Base-by-base conservation (phyloP, 768 basidiomycete species). In the Suillus brevipes region DNA sequence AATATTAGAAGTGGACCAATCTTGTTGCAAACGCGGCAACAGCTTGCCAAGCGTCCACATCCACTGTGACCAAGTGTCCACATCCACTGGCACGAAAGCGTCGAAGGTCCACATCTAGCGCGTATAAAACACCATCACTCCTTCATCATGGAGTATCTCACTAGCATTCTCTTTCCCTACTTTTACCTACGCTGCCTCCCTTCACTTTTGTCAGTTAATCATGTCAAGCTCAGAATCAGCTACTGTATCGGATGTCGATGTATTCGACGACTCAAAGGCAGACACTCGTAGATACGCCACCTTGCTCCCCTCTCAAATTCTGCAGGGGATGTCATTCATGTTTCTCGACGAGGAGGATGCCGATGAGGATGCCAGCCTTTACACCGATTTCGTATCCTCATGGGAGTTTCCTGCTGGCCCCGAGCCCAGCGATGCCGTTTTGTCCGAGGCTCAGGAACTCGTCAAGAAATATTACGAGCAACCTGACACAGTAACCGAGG, bases 271-370 rank as follows among this genome's bases (percentile, higher is more conserved):
- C 23, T 7, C n/a, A n/a, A 62, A 61, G 14, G 63, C 57, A 18
- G 69, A 76, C 12, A 73, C 69, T 59, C 74, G 76, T 40, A 73
- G 76, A 43, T 76, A 73, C 45, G 76, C 67, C 2, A 23, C 53
- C 23, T 64, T 76, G 58, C 70, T 76, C 45, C 59, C 68, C 49
- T 25, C 52, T 7, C 66, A 73, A 20, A 52, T 50, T 14, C 62
- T 61, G 42, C 64, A 62, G 28, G 37, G 34, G 8, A 9, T 64
- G 31, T 63, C 65, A 42, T 42, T 65, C 23, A 57, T 65, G 45
- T 64, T 53, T 28, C 38, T 56, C 37, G 65, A 67, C 61, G 49
- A 65, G 23, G 47, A 61, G 25, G 69, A 68, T 61, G 50, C 49
- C 4, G 66, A 62, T 38, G 20, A 53, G 61, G 52, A 42, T 36